Percentiles rank a stretch among this genome's conserved stretches.
Evolutionary conservation across 768 basidiomycete genomes (phyloP).

Genomic region (Butyriboletus loyo): DNA sequence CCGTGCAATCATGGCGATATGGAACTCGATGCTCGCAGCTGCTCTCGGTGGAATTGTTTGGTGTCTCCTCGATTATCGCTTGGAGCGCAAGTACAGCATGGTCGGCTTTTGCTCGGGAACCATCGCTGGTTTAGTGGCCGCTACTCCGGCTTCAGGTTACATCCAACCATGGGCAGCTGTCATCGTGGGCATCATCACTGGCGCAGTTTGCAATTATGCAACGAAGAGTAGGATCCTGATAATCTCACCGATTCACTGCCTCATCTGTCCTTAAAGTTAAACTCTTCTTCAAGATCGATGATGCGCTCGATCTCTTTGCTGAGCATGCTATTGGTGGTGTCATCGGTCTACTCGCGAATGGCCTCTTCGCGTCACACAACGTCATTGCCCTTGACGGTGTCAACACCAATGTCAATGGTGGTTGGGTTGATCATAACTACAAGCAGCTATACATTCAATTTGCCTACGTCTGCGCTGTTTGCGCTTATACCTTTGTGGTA

Average conservation of each 20-base stretch:
- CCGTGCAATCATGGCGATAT: slow-evolving; percentile 78
- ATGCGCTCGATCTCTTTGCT: slow-evolving; percentile 89
- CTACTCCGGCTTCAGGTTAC: slow-evolving; percentile 84
- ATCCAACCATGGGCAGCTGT: slow-evolving; percentile 76
- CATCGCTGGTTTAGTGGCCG: slow-evolving; percentile 84
- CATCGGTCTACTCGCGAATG: slow-evolving; percentile 69
- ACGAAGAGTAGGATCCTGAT: slow-evolving; percentile 59
- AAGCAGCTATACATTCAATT: slow-evolving; percentile 80
- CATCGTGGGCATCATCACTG: slow-evolving; percentile 71
- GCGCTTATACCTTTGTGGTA: slow-evolving; percentile 57
- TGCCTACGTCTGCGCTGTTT: slow-evolving; percentile 56
- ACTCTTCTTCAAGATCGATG: slow-evolving; percentile 69
- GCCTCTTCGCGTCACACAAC: slow-evolving; percentile 64
- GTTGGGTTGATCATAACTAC: slow-evolving; percentile 76
- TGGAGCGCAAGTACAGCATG: slow-evolving; percentile 82
- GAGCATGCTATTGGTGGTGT: slow-evolving; percentile 87
- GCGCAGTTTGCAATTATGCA: slow-evolving; percentile 75
- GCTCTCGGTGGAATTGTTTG: slow-evolving; percentile 81
- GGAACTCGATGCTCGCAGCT: slow-evolving; percentile 87
- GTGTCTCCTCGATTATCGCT: slow-evolving; percentile 76
- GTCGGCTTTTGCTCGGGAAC: slow-evolving; percentile 90
- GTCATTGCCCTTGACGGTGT: slow-evolving; percentile 71
- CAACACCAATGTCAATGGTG: slow-evolving; percentile 50
- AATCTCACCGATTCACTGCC: neutral
- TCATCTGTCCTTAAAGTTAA: slow-evolving; percentile 50